Evolutionary conservation across 306 rosid genomes (phyloP).

Genomic region (Quercus agrifolia): DNA sequence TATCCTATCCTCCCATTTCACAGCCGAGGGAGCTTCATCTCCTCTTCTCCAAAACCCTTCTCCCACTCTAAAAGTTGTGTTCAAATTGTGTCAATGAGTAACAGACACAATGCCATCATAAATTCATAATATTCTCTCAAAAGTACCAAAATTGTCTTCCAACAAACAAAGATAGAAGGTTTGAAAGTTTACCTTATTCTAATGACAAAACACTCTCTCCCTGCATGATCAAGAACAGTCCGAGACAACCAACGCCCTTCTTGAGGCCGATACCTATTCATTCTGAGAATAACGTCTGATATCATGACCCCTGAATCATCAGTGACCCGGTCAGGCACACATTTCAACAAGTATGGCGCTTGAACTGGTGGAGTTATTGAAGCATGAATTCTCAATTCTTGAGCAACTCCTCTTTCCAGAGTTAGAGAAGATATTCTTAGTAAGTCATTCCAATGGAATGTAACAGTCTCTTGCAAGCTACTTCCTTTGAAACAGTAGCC

Average conservation of each 20-base stretch:
- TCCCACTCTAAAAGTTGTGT: constrained; percentile 60
- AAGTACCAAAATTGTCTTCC: background rate
- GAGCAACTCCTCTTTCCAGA: constrained; percentile 54
- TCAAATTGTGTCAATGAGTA: constrained; percentile 9
- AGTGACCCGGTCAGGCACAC: constrained; percentile 87
- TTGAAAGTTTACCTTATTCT: constrained; percentile 47
- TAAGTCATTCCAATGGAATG: constrained; percentile 76
- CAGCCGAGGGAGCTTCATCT: constrained; percentile 65
- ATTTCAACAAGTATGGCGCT: constrained; percentile 82
- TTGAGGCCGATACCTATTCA: constrained; percentile 82
- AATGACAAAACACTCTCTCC: constrained; percentile 89
- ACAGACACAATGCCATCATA: background rate
- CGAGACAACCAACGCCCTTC: constrained; percentile 99
- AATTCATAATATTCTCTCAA: background rate
- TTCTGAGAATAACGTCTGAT: constrained; percentile 75
- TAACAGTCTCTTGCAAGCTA: constrained; percentile 33
- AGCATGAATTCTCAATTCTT: constrained; percentile 40
- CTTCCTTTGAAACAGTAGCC: constrained; percentile 65
- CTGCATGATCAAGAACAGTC: constrained; percentile 91
- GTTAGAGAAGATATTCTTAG: constrained; percentile 66
- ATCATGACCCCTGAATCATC: constrained; percentile 92
- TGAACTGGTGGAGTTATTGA: constrained; percentile 93
- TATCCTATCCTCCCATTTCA: constrained; percentile 90
- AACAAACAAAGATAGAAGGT: too few species aligned
- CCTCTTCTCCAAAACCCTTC: constrained; percentile 98